Conservation (phyloP, 768 basidiomycete species). For the Astraeus odoratus region DNA sequence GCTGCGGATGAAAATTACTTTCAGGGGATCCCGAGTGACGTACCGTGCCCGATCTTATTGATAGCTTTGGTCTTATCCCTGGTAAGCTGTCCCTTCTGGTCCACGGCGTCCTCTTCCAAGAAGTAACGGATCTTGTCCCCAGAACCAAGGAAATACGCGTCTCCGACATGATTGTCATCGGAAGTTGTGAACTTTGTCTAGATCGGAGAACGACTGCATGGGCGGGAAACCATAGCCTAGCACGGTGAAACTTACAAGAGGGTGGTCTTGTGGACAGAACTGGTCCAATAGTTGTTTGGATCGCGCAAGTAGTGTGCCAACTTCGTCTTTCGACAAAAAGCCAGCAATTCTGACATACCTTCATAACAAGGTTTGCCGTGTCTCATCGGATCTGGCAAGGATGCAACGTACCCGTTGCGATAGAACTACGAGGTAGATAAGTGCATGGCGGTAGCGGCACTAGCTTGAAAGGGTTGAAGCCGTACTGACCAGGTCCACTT, state of each 20-base stretch:
- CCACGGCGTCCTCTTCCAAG: conserved; percentile 83
- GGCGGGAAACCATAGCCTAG: no score
- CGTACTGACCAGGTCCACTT: conserved; percentile 48
- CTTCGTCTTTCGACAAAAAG: conserved; percentile 60
- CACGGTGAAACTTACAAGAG: conserved; percentile 71
- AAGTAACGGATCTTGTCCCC: conserved; percentile 97
- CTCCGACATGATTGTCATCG: conserved; percentile 73
- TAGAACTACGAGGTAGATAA: conserved; percentile 38
- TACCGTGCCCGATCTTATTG: conserved; percentile 94
- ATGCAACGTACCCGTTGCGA: conserved; percentile 43
- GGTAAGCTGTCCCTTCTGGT: conserved; percentile 59
- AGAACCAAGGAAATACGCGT: conserved; percentile 87
- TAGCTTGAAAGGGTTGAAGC: conserved; percentile 2
- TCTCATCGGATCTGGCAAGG: background rate
- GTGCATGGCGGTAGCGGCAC: conserved; percentile 1
- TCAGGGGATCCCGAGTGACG: no score
- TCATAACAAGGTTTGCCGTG: background rate
- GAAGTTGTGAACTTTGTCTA: conserved; percentile 87
- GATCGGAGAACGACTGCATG: background rate
- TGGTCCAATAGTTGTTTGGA: conserved; percentile 71
- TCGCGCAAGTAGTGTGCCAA: conserved; percentile 55
- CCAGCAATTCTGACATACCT: conserved; percentile 76
- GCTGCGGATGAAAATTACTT: background rate
- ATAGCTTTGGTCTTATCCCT: conserved; percentile 71
- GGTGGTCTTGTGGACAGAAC: conserved; percentile 74